Base-by-base conservation (phyloP, 2,329 filamentous ascomycete genomes). In the Monosporascus sp. region DNA sequence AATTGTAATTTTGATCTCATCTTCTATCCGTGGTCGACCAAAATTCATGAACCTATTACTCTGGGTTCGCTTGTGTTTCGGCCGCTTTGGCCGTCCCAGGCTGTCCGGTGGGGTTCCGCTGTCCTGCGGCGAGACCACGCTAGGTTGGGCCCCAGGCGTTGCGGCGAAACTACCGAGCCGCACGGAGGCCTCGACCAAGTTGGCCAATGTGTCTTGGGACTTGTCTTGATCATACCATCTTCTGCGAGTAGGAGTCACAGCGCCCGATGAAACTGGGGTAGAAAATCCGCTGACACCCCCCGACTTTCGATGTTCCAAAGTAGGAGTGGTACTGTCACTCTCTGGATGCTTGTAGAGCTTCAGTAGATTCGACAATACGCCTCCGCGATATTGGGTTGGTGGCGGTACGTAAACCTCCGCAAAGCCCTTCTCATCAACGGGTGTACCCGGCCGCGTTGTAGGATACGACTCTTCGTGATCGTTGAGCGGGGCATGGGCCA, bases 171-270 rank as follows among this genome's bases (percentile, higher is more conserved):
- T 72, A 7, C 72, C 74, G 15, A 76, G 68, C 22, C 65, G 54
- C 61, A 69, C 70, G 1, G 76, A 77, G n/a, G 76, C 76, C 51
- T 73, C 74, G 11, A 77, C 71, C 38, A 78, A 68, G 48, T 74
- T 78, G 55, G 72, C 70, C 24, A 78, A 65, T 0, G 76, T 78
- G 24, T 77, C 75, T 44, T 72, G 70, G 1, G 76, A 77, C 7
- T 69, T 71, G 56, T 75, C 74, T 60, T 75, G 71, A 49, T 77
- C 72, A 59, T 78, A 78, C 76, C 76, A 78, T 53, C 77, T 78
- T 55, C 66, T 70, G 44, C 69, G 67, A 38, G 63, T 75, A 6
- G 75, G 75, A 3, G 75, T 77, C 2, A 68, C 65, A 2, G 70
- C 66, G 5, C 75, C 76, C 2, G 71, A 72, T 17, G 70, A 70